phyloP scores from a whole-genome alignment of 805 yeast genomes.

The Schwanniomyces vanrijiae region DNA sequence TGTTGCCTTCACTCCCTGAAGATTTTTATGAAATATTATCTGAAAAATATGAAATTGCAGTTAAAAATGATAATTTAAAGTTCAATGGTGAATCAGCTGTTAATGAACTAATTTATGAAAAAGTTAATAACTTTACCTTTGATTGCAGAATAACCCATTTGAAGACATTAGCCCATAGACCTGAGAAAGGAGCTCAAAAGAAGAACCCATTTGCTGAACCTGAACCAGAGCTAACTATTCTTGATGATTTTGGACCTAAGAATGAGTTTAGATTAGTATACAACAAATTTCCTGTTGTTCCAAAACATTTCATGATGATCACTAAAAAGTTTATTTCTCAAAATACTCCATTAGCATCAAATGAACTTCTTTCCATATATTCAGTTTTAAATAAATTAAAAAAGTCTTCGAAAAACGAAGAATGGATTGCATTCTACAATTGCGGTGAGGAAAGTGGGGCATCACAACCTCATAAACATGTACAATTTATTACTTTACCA shows the following conservation, averaged over 20 bases:
- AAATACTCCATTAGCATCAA: slow-evolving; percentile 64
- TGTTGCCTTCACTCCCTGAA: slow-evolving; percentile 32
- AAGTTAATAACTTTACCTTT: slow-evolving; percentile 11
- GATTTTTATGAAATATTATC: slow-evolving; percentile 36
- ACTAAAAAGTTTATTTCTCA: slow-evolving; percentile 77
- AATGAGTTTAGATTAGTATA: slow-evolving; percentile 62
- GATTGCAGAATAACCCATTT: slow-evolving; percentile 32
- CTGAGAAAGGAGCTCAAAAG: slow-evolving; percentile 39
- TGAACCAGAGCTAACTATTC: slow-evolving; percentile 69
- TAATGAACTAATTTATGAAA: slow-evolving; percentile 25
- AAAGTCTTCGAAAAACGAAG: slow-evolving; percentile 27
- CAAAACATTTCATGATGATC: slow-evolving; percentile 75
- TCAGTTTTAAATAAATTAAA: slow-evolving; percentile 53
- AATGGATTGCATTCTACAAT: slow-evolving; percentile 83
- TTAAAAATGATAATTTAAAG: slow-evolving; percentile 43
- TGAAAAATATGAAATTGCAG: slow-evolving; percentile 49
- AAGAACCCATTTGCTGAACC: slow-evolving; percentile 79
- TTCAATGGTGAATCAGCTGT: slow-evolving; percentile 50
- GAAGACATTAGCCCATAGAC: slow-evolving; percentile 35
- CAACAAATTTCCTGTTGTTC: slow-evolving; percentile 84
- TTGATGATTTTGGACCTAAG: slow-evolving; percentile 49
- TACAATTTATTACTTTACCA: slow-evolving; percentile 82
- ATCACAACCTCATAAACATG: slow-evolving; percentile 91
- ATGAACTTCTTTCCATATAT: slow-evolving; percentile 65
- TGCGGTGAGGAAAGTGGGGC: slow-evolving; percentile 90